Conservation (phyloP, 164 flowering plant species). For the Dillenia turbinata region DNA sequence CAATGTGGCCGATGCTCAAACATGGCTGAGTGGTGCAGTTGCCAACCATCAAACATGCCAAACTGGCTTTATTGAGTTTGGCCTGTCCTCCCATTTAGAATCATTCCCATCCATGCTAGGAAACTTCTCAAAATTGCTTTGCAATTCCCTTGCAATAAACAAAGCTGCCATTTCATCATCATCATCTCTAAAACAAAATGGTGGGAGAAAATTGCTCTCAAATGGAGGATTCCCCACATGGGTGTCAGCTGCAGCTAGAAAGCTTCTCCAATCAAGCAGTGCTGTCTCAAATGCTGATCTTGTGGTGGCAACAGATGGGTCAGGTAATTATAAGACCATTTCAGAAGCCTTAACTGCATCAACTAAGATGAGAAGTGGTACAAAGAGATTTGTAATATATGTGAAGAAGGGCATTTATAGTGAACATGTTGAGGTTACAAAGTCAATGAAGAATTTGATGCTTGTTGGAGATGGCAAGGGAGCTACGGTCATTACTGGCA, state of each 20-base stretch:
- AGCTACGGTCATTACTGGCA: constrained; percentile 47
- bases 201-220: constrained; percentile 26
- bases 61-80: constrained; percentile 48
- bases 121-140: no score
- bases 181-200: constrained; percentile 2
- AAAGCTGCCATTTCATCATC: no score
- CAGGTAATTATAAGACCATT: constrained; percentile 52
- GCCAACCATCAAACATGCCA: no score
- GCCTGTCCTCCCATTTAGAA: constrained; percentile 20
- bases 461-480: constrained; percentile 65
- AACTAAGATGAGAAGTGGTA: constrained; percentile 13
- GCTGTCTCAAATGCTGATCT: constrained; percentile 29
- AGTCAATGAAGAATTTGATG: constrained; percentile 45
- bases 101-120: no score
- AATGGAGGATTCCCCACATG: constrained; percentile 34
- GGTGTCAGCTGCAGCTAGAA: constrained; percentile 41
- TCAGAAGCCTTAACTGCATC: constrained; percentile 48
- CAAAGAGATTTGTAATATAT: constrained; percentile 36
- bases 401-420: constrained; percentile 55
- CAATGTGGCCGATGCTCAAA: not conserved
- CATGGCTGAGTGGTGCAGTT: no score
- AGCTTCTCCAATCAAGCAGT: constrained; percentile 29
- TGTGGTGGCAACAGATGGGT: constrained; percentile 66
- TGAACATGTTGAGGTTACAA: constrained; percentile 41
- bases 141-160: no score